phyloP scores from a whole-genome alignment of 306 rosid species.

The Castanopsis chinensis region DNA sequence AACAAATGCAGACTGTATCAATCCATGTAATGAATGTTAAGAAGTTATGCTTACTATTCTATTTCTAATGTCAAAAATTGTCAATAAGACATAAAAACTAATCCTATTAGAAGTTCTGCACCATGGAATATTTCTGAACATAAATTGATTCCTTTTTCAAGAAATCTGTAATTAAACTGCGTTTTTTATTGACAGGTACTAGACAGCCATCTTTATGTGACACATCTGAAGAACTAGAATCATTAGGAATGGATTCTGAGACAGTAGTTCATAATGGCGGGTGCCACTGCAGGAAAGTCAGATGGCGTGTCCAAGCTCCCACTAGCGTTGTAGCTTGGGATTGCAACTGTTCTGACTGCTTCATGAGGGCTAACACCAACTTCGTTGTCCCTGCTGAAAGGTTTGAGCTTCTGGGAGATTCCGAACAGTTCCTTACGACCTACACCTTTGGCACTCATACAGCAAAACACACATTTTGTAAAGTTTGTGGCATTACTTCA shows the following conservation, averaged over 20 bases:
- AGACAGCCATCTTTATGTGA: neutral
- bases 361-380: slow-evolving; percentile 64
- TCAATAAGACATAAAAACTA: neutral
- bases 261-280: slow-evolving; percentile 67
- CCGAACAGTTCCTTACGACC: slow-evolving; percentile 59
- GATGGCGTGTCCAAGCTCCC: slow-evolving; percentile 69
- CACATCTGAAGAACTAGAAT: slow-evolving; percentile 9
- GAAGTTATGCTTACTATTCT: neutral
- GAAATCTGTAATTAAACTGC: neutral
- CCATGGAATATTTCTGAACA: neutral
- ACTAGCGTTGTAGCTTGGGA: slow-evolving; percentile 65
- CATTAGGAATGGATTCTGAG: slow-evolving; percentile 52
- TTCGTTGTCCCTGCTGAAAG: slow-evolving; percentile 56
- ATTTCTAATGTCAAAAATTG: neutral
- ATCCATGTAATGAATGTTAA: neutral
- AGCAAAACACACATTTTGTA: slow-evolving; percentile 89
- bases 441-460: slow-evolving; percentile 76
- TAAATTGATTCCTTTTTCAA: neutral
- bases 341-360: slow-evolving; percentile 80
- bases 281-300: slow-evolving; percentile 81
- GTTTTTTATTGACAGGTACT: neutral
- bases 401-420: slow-evolving; percentile 66
- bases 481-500: slow-evolving; percentile 82
- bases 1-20: neutral
- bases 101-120: neutral